Evolutionary conservation across 1,284 basidiomycete genomes (phyloP), one percentile per base, ranked within the genome.

Genomic region (Marasmius tenuissimus): DNA sequence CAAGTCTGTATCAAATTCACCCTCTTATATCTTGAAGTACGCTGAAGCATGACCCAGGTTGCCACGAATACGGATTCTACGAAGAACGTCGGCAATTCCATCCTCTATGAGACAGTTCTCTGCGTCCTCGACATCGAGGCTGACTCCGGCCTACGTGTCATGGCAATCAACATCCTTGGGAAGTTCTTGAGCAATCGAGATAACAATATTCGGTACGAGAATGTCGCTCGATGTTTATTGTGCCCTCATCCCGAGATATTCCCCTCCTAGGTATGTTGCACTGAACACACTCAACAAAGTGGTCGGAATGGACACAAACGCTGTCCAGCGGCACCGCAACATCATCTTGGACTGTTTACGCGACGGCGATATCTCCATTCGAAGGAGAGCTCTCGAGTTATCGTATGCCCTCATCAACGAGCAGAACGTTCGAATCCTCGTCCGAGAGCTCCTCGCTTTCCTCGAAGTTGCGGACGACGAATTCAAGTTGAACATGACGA

Each of bases 121-220:
- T 96, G 96, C 7, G 93, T 99, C n/a, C 83, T 99, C 54, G 97
- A 99, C 69, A 99, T 99, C 64, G 96, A 98, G 72, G 97, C 97
- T 8, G 97, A 99, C 74, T 92, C 88, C 61, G 95, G 96, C 22
- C 78, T 99, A 45, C 88, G 97, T 5, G 97, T 99, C 58, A 98
- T 99, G 97, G 97, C 97, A 0, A 99, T 99, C 78, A 99, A 99
- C 73, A 98, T 99, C 62, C 84, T 99, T 49, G 97, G 97, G 64
- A 99, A 98, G 76, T 99, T 99, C 80, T 80, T 99, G 69, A 92
- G 94, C 71, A 99, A 99, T 77, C 85, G 94, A 37, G 97, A 99
- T 75, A 99, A 99, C 78, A 99, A 99, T 73, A 99, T 99, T 70
- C 88, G 96, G 93, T 96, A 71, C 61, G 83, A 76, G 37, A 55